Evolutionary conservation across 192 early-diverging fungal genomes (phyloP).

Genomic region (Coemansia brasiliensis): DNA sequence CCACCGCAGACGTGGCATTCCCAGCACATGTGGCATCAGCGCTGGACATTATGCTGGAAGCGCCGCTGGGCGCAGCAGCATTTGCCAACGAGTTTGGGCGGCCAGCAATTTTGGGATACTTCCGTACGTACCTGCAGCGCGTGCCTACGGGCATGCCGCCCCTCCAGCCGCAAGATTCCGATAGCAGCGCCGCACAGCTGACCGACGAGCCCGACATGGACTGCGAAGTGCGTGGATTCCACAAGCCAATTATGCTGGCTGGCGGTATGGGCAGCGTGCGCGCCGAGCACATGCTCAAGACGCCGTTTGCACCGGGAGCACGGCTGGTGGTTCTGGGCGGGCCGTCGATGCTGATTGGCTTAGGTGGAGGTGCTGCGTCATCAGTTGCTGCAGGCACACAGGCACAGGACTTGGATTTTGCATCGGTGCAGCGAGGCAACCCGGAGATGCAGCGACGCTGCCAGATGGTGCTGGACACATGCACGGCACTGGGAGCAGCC

Average conservation of each 20-base stretch:
- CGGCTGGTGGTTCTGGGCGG: slow-evolving; percentile 91
- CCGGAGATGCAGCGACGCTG: slow-evolving; percentile 98
- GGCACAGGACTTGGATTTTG: slow-evolving; percentile 90
- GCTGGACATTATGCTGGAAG: slow-evolving; percentile 97
- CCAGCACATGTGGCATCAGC: slow-evolving; percentile 90
- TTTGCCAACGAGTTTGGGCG: slow-evolving; percentile 99
- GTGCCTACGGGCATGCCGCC: slow-evolving; percentile 31
- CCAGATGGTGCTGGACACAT: slow-evolving; percentile 95
- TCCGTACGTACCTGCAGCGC: slow-evolving; percentile 82
- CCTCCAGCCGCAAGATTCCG: neutral
- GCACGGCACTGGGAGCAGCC: slow-evolving; percentile 73
- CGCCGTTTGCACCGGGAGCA: slow-evolving; percentile 77
- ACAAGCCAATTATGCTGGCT: slow-evolving; percentile 99
- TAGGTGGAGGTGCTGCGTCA: slow-evolving; percentile 98
- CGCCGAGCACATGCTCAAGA: slow-evolving; percentile 86
- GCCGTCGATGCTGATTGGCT: slow-evolving; percentile 96
- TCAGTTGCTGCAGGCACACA: slow-evolving; percentile 89
- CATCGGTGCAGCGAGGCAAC: slow-evolving; percentile 98
- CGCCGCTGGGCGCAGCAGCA: slow-evolving; percentile 94
- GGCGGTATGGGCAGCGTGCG: slow-evolving; percentile 95
- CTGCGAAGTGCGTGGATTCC: slow-evolving; percentile 88
- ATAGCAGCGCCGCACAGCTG: neutral
- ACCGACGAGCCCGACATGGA: slow-evolving; percentile 56
- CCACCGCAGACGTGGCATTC: slow-evolving; percentile 66
- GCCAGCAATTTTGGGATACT: slow-evolving; percentile 92